Base-by-base conservation (phyloP, 2,329 filamentous ascomycete species). In the Diaporthe nobilis region DNA sequence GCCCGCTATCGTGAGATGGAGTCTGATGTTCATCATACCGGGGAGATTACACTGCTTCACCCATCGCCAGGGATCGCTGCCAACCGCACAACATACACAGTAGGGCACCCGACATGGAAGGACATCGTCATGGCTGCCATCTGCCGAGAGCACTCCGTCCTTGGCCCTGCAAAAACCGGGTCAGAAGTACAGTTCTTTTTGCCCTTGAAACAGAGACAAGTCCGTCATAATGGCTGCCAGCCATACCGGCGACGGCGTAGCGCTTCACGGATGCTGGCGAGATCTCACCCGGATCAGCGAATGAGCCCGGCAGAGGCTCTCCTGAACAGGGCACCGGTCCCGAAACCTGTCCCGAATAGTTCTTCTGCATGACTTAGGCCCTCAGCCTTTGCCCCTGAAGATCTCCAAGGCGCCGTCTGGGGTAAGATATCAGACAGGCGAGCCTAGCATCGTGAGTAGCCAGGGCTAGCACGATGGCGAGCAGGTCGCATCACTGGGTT, bases 1-100 rank as follows among this genome's bases (percentile, higher is more conserved):
- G 75, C 75, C 77, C 77, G 71, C 74, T 49, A 70, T 72, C 55
- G 60, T 73, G 77, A 77, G 72, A 78, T 78, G 77, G 74, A 71
- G 70, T 44, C 71, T 71, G 28, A 71, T 74, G 73, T 37, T 74
- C 73, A 76, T 68, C 65, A 75, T 73, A 65, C 61, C 73, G 74
- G 65, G 68, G 76, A 78, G 74, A 78, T 78, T 77, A 67, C 60
- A 58, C n/a, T 72, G 53, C 55, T 44, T 68, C 44, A 61, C 67
- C 37, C 57, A 58, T 70, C 71, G 75, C 77, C 76, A 73, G 75
- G 76, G 61, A 75, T 53, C 67, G 17, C 25, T 71, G 44, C 39
- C 72, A 57, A 47, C 20, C 42, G 47, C 31, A 73, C 20, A 9
- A 28, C n/a, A 42, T 28, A 39, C 37, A 39, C 37, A 12, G 37